phyloP scores from a whole-genome alignment of 139 green algal genomes.

The Tetraselmis striata region DNA sequence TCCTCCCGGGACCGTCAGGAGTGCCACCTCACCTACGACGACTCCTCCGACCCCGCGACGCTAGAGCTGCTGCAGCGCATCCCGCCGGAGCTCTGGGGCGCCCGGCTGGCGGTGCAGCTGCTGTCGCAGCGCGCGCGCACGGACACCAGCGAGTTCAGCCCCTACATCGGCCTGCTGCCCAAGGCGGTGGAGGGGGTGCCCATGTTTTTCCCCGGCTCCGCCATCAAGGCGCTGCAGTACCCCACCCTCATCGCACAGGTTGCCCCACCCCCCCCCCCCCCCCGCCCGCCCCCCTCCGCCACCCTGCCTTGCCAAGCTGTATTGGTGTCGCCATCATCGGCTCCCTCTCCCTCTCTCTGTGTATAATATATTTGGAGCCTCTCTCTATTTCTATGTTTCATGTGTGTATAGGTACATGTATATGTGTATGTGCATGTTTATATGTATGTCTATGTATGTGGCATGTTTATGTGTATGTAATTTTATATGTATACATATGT shows the following conservation, averaged over 20 bases:
- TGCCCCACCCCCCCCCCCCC: background rate
- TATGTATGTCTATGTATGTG: too few relatives aligned
- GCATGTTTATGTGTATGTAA: too few relatives aligned
- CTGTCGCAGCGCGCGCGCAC: constrained; percentile 46
- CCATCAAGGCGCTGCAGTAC: constrained; percentile 60
- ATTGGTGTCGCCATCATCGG: background rate
- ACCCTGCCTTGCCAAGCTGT: background rate
- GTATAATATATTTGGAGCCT: too few relatives aligned
- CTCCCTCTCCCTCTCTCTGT: too few relatives aligned
- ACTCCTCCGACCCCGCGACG: constrained; percentile 33
- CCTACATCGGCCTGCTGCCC: constrained; percentile 64
- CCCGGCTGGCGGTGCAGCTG: constrained; percentile 45
- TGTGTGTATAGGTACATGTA: too few relatives aligned
- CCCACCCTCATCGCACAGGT: constrained; percentile 64
- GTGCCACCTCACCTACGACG: constrained; percentile 62
- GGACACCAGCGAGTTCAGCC: constrained; percentile 27
- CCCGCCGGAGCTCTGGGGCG: constrained; percentile 69
- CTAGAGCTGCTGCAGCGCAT: constrained; percentile 56
- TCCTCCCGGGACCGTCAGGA: constrained; percentile 1
- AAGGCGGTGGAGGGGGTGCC: constrained; percentile 57
- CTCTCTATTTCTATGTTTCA: too few relatives aligned
- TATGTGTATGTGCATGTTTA: too few relatives aligned
- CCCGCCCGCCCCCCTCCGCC: too few relatives aligned
- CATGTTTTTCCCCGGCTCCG: constrained; percentile 60
- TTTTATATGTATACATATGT: too few relatives aligned